These are phyloP conservation scores for Gymnopilus junonius DNA, from an alignment of 768 basidiomycete genomes.

Conservation along the genomic window DNA sequence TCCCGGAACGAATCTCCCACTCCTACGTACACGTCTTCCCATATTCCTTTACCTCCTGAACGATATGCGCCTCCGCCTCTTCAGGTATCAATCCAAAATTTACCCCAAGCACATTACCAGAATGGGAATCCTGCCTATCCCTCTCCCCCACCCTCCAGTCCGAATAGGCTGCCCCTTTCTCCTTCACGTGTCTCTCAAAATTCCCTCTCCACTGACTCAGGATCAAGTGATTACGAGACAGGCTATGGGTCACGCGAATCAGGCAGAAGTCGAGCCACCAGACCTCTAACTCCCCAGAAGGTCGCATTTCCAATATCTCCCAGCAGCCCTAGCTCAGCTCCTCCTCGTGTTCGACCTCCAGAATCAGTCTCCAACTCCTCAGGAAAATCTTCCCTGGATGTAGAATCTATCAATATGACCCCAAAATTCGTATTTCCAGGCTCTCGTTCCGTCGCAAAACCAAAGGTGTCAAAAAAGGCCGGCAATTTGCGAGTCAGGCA, in stretches of 20 bases:
- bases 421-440: slow-evolving; percentile 31
- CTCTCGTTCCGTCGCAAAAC: slow-evolving; percentile 27
- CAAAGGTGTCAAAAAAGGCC: slow-evolving; percentile 26
- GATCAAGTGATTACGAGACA: slow-evolving; percentile 2
- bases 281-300: slow-evolving; percentile 10
- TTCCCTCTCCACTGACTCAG: background rate
- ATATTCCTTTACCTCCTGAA: background rate
- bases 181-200: slow-evolving; percentile 3
- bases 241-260: background rate
- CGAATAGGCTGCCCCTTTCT: slow-evolving; percentile 12
- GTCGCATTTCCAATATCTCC: too few species aligned
- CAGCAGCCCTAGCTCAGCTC: background rate
- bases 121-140: slow-evolving; percentile 6
- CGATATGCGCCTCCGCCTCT: slow-evolving; percentile 3
- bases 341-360: slow-evolving; percentile 2
- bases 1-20: slow-evolving; percentile 16
- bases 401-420: slow-evolving; percentile 4
- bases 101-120: slow-evolving; percentile 4
- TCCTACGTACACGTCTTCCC: slow-evolving; percentile 18
- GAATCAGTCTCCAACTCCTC: slow-evolving; percentile 16
- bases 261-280: background rate
- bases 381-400: background rate
- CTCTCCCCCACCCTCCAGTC: slow-evolving; percentile 13
- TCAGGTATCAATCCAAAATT: slow-evolving; percentile 11
- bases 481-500: background rate